Conservation (phyloP, 1,284 basidiomycete species). For the Ceratobasidium theobromae region DNA sequence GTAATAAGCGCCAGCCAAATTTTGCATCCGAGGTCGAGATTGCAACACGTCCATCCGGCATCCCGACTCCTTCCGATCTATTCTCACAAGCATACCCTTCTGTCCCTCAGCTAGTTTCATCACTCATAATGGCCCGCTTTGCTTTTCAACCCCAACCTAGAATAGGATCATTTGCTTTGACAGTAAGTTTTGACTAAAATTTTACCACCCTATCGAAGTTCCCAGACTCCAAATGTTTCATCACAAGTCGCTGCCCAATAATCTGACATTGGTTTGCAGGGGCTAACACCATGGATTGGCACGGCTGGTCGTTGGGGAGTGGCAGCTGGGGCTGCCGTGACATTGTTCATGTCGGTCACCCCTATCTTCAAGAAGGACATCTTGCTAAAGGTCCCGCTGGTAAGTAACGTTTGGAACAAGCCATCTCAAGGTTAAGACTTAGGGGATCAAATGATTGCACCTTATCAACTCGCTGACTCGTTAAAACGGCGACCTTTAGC, state of each 20-base stretch:
- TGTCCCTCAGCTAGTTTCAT: neutral
- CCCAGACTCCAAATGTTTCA: too few species aligned
- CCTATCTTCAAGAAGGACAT: constrained; percentile 64
- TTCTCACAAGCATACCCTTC: constrained; percentile 4
- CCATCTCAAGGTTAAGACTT: neutral
- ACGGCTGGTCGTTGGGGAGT: constrained; percentile 58
- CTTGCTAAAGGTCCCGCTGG: constrained; percentile 58
- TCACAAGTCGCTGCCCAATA: too few species aligned
- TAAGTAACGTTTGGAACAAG: constrained; percentile 44
- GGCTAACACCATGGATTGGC: neutral
- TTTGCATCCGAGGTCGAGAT: constrained; percentile 1
- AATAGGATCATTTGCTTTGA: neutral
- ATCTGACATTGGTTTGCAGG: too few species aligned
- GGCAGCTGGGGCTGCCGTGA: constrained; percentile 61
- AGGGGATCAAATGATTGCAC: constrained; percentile 44
- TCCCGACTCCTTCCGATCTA: constrained; percentile 16
- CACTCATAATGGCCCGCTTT: constrained; percentile 3
- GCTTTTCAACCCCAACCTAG: constrained; percentile 3
- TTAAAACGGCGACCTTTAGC: constrained; percentile 45
- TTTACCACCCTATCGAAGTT: neutral
- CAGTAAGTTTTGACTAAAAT: neutral
- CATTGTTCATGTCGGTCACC: constrained; percentile 64
- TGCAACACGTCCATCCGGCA: constrained; percentile 1
- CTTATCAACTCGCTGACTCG: constrained; percentile 11
- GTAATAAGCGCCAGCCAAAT: constrained; percentile 15